Base-by-base conservation (phyloP, 768 basidiomycete genomes). In the Floccularia luteovirens region DNA sequence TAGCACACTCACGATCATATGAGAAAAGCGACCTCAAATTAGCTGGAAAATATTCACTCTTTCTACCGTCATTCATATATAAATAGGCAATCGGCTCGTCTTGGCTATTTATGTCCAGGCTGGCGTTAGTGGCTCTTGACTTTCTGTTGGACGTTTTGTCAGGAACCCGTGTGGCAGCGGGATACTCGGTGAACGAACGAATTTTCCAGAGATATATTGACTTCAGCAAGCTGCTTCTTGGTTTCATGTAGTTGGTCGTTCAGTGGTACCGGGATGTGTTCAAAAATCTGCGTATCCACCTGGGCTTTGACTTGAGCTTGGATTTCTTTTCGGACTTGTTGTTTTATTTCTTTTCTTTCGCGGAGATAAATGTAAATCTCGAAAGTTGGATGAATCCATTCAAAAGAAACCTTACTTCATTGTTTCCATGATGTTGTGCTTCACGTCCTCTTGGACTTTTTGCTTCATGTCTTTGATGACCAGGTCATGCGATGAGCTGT, bases 1-100 rank as follows among this genome's bases (percentile, higher is more conserved):
- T 7, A 7, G 32, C 16, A n/a, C n/a, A 25, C 74, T 57, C 50
- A 80, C 78, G 50, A 36, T 74, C 66, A 50, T 79, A 82, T 4
- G 59, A 58, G 34, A 77, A 66, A 11, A 82, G 54, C 2, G 70
- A 66, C 38, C 64, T 56, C 24, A 81, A 47, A 46, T 77, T 70
- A 0, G 58, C 54, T 5, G 79, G 79, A 43, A 67, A 80, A 11
- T 67, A 43, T 0, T 55, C 47, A 54, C 76, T 75, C 43, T 48
- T 57, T 38, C 55, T 63, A 1, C 78, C 79, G 43, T 75, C 68
- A 7, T 58, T 46, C 42, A 63, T 75, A 44, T 75, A 45, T n/a
- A 82, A 61, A 3, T 57, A 51, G 5, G 60, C 56, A 27, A 82
- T 58, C 1, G 57, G 55, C 36, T 77, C 74, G 42, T 70, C 58